Evolutionary conservation across 495 filamentous ascomycete species (phyloP).

Genomic region (Neurospora sp.): DNA sequence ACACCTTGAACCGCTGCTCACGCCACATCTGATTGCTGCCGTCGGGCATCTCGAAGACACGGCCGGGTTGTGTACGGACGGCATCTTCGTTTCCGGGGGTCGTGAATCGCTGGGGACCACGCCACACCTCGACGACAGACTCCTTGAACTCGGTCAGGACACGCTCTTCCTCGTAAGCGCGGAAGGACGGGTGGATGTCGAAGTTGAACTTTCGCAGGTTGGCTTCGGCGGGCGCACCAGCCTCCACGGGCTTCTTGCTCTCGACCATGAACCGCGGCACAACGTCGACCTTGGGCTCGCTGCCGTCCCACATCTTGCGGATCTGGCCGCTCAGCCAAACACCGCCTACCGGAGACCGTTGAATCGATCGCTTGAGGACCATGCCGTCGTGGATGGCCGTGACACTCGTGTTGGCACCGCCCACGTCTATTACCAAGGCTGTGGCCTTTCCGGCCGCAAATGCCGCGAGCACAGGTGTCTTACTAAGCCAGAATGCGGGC

Average conservation of each 20-base stretch:
- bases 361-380: constrained; percentile 79
- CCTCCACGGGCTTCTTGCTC: constrained; percentile 81
- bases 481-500: constrained; percentile 83
- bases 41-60: constrained; percentile 93
- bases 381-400: constrained; percentile 91
- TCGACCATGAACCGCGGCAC: constrained; percentile 80
- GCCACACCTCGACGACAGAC: constrained; percentile 88
- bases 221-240: constrained; percentile 58
- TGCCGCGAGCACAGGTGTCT: constrained; percentile 45
- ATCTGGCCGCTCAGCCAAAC: constrained; percentile 84
- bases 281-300: constrained; percentile 68
- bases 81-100: constrained; percentile 56
- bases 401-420: constrained; percentile 81
- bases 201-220: constrained; percentile 49
- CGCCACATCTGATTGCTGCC: constrained; percentile 87
- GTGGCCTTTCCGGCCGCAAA: constrained; percentile 90
- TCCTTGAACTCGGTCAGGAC: constrained; percentile 95
- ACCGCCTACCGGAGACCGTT: constrained; percentile 74
- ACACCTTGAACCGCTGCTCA: constrained; percentile 69
- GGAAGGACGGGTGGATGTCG: constrained; percentile 62
- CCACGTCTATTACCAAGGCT: constrained; percentile 83
- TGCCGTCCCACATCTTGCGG: constrained; percentile 63
- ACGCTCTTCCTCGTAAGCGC: constrained; percentile 78
- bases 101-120: constrained; percentile 61
- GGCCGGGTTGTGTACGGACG: constrained; percentile 52